Conservation (phyloP, 345 rosid species). For the Physaria fendleri region DNA sequence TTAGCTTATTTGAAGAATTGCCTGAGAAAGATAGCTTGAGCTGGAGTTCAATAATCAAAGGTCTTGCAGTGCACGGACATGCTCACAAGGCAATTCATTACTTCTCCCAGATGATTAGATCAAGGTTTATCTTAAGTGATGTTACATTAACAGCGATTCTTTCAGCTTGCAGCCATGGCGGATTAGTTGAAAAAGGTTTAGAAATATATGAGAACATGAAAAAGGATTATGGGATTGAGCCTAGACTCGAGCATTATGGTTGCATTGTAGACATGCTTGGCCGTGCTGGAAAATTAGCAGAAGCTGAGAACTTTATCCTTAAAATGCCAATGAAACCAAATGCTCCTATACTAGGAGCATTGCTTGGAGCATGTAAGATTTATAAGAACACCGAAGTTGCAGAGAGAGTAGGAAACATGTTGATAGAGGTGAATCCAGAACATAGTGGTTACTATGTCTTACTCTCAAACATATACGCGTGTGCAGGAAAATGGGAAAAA, state of each 20-base stretch:
- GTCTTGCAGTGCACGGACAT: slow-evolving; percentile 59
- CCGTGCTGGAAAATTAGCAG: slow-evolving; percentile 58
- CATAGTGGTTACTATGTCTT: slow-evolving; percentile 71
- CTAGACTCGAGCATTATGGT: slow-evolving; percentile 72
- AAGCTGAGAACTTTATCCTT: slow-evolving; percentile 58
- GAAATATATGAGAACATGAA: slow-evolving; percentile 56
- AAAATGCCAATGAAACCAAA: slow-evolving; percentile 65
- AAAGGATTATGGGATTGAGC: slow-evolving; percentile 38
- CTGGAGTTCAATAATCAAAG: slow-evolving; percentile 66
- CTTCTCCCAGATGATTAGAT: slow-evolving; percentile 44
- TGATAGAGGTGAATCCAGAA: slow-evolving; percentile 53
- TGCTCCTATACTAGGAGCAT: slow-evolving; percentile 68
- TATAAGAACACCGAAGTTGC: slow-evolving; percentile 54
- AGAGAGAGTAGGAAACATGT: slow-evolving; percentile 49
- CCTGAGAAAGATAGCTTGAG: slow-evolving; percentile 48
- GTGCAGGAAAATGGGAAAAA: slow-evolving; percentile 54
- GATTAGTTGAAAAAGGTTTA: slow-evolving; percentile 53
- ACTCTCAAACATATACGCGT: slow-evolving; percentile 62
- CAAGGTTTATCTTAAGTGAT: slow-evolving; percentile 46
- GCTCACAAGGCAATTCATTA: slow-evolving; percentile 41
- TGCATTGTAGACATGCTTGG: slow-evolving; percentile 75
- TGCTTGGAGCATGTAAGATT: slow-evolving; percentile 72
- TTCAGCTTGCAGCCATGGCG: slow-evolving; percentile 73
- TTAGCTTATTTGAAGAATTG: slow-evolving; percentile 41
- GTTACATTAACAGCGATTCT: slow-evolving; percentile 60